A percentile compares a stretch with the other conserved stretches of the same genome.
These are phyloP conservation scores for Herpetomonas muscarum DNA, from an alignment of 208 protist species.

Conservation along the genomic window DNA sequence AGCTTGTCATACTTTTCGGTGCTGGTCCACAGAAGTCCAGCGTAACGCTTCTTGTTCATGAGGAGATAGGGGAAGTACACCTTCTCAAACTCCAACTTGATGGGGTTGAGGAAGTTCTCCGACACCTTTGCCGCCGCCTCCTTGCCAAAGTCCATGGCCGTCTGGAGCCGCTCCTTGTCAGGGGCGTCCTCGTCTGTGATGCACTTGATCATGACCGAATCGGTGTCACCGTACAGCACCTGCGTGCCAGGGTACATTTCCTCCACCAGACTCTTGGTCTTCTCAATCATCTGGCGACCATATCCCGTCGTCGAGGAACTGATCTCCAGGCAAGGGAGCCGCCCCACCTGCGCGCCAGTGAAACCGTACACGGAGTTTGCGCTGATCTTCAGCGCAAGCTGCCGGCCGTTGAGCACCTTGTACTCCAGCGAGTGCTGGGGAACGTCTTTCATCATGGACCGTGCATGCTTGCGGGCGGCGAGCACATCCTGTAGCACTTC, in stretches of 20 bases:
- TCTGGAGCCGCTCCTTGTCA: conserved; percentile 64
- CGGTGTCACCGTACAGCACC: conserved; percentile 99
- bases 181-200: conserved; percentile 51
- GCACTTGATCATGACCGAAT: conserved; percentile 99
- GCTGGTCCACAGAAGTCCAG: conserved; percentile 98
- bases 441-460: conserved; percentile 80
- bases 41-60: conserved; percentile 99
- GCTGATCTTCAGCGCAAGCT: conserved; percentile 99
- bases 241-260: conserved; percentile 96
- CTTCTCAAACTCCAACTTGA: conserved; percentile 99
- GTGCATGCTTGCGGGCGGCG: conserved; percentile 68
- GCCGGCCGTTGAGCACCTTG: conserved; percentile 96
- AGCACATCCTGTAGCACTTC: conserved; percentile 85
- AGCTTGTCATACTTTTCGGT: conserved; percentile 97
- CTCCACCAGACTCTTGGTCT: conserved; percentile 92
- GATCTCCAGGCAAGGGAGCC: conserved; percentile 98
- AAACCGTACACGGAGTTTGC: conserved; percentile 99
- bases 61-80: conserved; percentile 99
- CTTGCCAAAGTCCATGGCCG: conserved; percentile 76
- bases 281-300: conserved; percentile 99
- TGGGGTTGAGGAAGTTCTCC: conserved; percentile 90
- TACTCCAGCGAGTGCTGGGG: conserved; percentile 79
- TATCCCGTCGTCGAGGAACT: conserved; percentile 95
- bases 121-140: conserved; percentile 92
- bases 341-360: conserved; percentile 97